These are phyloP conservation scores for Nigrograna mackinnonii DNA, from an alignment of 2,329 filamentous ascomycete genomes.

Conservation along the genomic window DNA sequence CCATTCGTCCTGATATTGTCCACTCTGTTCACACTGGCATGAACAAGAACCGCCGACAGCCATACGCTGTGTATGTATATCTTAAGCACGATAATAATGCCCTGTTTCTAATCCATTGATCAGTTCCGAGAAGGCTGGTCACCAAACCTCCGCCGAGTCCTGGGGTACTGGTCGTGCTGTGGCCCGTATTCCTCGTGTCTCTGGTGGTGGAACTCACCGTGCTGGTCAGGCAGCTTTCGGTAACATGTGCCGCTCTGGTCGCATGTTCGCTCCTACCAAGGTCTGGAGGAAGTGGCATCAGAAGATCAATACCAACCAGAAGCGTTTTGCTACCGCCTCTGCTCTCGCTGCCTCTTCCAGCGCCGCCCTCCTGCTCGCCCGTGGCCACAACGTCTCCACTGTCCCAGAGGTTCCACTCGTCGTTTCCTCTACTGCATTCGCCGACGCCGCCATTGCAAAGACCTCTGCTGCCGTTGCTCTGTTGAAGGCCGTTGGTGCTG, in stretches of 20 bases:
- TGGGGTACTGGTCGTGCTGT: slow-evolving; percentile 99
- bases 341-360: slow-evolving; percentile 96
- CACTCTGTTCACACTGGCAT: slow-evolving; percentile 99
- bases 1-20: slow-evolving; percentile 98
- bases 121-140: slow-evolving; percentile 91
- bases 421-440: slow-evolving; percentile 87
- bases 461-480: slow-evolving; percentile 85
- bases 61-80: slow-evolving; percentile 82
- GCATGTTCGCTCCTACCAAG: slow-evolving; percentile 99
- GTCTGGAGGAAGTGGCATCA: slow-evolving; percentile 99
- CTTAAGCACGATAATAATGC: slow-evolving; percentile 2
- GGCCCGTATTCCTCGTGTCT: slow-evolving; percentile 99
- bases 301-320: slow-evolving; percentile 99
- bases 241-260: slow-evolving; percentile 99
- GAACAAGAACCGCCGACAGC: slow-evolving; percentile 99
- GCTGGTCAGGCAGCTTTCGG: slow-evolving; percentile 99
- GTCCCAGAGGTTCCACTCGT: slow-evolving; percentile 98
- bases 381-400: slow-evolving; percentile 91
- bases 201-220: slow-evolving; percentile 99
- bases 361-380: slow-evolving; percentile 91
- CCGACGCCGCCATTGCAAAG: slow-evolving; percentile 78
- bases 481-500: slow-evolving; percentile 88
- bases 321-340: slow-evolving; percentile 97
- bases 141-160: slow-evolving; percentile 99
- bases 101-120: slow-evolving; percentile 17